Evolutionary conservation across 139 green algal genomes (phyloP), one percentile per base, ranked within the genome.

Genomic region (Ettlia oleoabundans): DNA sequence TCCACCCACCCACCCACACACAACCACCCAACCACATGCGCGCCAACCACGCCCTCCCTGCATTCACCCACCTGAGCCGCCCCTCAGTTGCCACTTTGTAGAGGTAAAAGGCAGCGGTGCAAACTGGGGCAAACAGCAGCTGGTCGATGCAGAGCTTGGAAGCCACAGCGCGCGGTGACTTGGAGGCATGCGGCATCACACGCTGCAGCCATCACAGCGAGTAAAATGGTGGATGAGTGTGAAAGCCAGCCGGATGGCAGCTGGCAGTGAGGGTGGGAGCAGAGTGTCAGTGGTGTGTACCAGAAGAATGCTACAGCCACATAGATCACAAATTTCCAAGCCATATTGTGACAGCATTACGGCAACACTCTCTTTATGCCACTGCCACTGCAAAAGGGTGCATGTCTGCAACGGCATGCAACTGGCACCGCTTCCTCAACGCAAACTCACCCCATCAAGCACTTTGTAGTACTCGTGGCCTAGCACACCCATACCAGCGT

Each of bases 81-180:
- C 68, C 68, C 69, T 81, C 84, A 6, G 72, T 63, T 13, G 38
- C 4, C 8, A 61, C 37, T 30, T 88, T 88, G 52, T 85, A 89
- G 6, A 43, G 68, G 71, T 92, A 93, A 82, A 92, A 93, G 13
- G 90, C 55, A 47, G 68, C 63, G 28, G 90, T 92, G 81, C 88
- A 91, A 10, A 88, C 28, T 28, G 90, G 90, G 0, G 90, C 84
- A 76, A 86, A 92, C 24, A 92, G 21, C 40, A 93, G 66, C 77
- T 93, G 90, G 71, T 93, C 90, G n/a, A 89, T 84, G 21, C 79
- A 83, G 7, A 91, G 81, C 76, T 93, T 93, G 26, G 78, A 47
- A 4, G 88, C 51, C 13, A 93, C 80, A 2, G 90, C 83, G 33
- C 41, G 58, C 7, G 52, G 68, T 37, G 69, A 84, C 26, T 84